These are phyloP conservation scores for Suillus alpinus DNA, from an alignment of 768 basidiomycete genomes.

Conservation along the genomic window DNA sequence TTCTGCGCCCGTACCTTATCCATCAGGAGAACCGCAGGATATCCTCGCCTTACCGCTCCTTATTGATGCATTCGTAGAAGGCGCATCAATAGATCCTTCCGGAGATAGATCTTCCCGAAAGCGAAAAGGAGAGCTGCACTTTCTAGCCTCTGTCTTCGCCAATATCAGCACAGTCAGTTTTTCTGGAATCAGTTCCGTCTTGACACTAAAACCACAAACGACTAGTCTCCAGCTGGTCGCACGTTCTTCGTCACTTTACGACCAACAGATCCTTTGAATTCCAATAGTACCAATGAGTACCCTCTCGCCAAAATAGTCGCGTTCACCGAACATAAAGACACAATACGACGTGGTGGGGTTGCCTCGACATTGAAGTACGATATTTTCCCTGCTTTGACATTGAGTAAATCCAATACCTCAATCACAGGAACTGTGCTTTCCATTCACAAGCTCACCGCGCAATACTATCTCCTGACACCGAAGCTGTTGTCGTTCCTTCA, in stretches of 20 bases:
- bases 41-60: slow-evolving; percentile 74
- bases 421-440: slow-evolving; percentile 74
- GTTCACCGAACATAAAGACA: slow-evolving; percentile 89
- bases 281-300: slow-evolving; percentile 57
- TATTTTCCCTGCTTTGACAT: slow-evolving; percentile 4
- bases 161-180: slow-evolving; percentile 76
- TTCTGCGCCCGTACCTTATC: slow-evolving; percentile 69
- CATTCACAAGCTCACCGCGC: slow-evolving; percentile 65
- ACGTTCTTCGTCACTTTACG: slow-evolving; percentile 74
- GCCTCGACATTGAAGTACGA: slow-evolving; percentile 82
- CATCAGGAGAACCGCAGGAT: slow-evolving; percentile 48
- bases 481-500: slow-evolving; percentile 53
- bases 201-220: neutral
- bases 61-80: slow-evolving; percentile 86
- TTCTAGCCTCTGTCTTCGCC: slow-evolving; percentile 91
- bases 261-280: slow-evolving; percentile 45
- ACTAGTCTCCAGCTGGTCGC: slow-evolving; percentile 73
- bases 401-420: slow-evolving; percentile 10
- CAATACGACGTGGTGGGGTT: slow-evolving; percentile 84
- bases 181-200: neutral
- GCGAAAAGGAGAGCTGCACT: slow-evolving; percentile 82
- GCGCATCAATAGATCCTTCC: slow-evolving; percentile 52
- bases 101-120: slow-evolving; percentile 45
- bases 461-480: slow-evolving; percentile 64
- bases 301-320: slow-evolving; percentile 78